phyloP scores from a whole-genome alignment of 2,329 filamentous ascomycete genomes.

The Tolypocladium endophyticum region DNA sequence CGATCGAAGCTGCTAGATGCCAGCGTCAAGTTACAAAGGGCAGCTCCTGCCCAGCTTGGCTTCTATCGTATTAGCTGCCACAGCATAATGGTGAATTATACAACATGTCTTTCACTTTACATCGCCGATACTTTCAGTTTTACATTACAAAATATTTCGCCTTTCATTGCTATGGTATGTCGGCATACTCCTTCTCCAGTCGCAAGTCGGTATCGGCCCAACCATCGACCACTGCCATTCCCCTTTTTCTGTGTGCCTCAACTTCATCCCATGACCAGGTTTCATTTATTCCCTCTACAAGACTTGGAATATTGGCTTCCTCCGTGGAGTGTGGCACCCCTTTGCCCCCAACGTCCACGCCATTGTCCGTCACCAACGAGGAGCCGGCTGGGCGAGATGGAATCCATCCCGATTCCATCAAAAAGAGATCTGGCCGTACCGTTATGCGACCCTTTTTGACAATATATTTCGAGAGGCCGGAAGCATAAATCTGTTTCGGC shows the following conservation, averaged over 20 bases:
- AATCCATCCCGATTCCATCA: background rate
- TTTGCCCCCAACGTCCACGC: background rate
- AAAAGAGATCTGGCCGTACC: background rate
- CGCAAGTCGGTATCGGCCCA: slow-evolving; percentile 1
- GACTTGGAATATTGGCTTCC: no score
- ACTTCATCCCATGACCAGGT: slow-evolving; percentile 1
- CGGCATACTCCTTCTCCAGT: background rate
- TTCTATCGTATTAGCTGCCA: no score
- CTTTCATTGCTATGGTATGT: background rate
- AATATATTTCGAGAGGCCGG: background rate
- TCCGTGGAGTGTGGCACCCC: no score
- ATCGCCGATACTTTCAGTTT: no score
- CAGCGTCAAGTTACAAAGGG: no score
- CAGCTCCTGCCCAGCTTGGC: no score
- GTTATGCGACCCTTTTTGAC: background rate
- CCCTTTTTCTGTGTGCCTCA: background rate
- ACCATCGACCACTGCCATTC: background rate
- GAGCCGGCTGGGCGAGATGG: background rate
- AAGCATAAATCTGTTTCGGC: background rate
- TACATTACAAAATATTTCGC: background rate
- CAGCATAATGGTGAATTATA: no score
- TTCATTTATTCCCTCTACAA: background rate
- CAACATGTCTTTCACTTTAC: no score
- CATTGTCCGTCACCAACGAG: background rate
- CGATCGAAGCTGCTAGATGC: no score